Evolutionary conservation across 1,139 yeast species (phyloP), one percentile per base, ranked within the genome.

Genomic region (Magnusiomyces suaveolens): DNA sequence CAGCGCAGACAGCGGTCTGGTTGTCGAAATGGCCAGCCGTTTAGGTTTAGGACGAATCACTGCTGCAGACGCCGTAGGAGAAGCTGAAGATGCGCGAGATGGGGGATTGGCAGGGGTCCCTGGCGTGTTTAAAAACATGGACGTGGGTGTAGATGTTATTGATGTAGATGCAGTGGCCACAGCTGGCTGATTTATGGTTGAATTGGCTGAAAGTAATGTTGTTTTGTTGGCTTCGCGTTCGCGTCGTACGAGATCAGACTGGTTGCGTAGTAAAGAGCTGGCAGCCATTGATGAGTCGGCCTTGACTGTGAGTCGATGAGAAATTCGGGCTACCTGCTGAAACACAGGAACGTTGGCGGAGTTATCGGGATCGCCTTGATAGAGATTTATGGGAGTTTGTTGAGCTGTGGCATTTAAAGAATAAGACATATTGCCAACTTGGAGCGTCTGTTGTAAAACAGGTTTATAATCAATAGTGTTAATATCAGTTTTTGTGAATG

Each of bases 171-270:
- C 23, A 2, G 39, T 3, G 4, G 48, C n/a, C 4, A 24, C 2
- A 8, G 25, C 12, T 43, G 46, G 20, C 8, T 23, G 4, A 10
- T 8, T n/a, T 4, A 16, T 16, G 24, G 39, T 39, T 20, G 54
- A 25, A 18, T 54, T 39, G 2, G 60, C 3, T 8, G 41, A 36
- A 41, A 60, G 46, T 18, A 62, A 56, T 25, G 60, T 60, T 12
- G 64, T 61, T 49, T 58, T 57, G 52, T 62, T 60, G 36, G 64
- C 61, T 52, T 62, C 62, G 53, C 58, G 60, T 48, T 61, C 64
- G 29, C 57, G 59, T 18, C 48, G 54, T 21, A 60, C 52, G 26
- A 54, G 56, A 39, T 58, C 56, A 52, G 56, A 53, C 51, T 64
- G 66, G 23, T 62, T 54, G 59, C 60, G 58, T 33, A 63, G 55